Conservation (phyloP, 2,329 filamentous ascomycete genomes). For the Colletotrichum musae region DNA sequence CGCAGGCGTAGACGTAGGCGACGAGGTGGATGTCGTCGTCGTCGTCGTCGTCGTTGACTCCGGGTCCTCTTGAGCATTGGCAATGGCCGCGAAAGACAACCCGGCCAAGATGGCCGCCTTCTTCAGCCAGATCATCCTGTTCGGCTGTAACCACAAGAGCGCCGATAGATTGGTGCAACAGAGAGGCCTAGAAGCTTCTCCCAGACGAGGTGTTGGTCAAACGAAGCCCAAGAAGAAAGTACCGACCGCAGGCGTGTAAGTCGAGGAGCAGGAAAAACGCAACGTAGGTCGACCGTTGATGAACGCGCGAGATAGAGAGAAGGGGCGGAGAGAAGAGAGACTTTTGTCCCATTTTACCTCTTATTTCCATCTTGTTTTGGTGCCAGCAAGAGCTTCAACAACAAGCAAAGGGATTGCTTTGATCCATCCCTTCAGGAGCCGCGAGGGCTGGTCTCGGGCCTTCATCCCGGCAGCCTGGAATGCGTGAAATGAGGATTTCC, state of each 20-base stretch:
- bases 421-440: neutral
- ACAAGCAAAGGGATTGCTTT: neutral
- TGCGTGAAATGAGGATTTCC: neutral
- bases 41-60: neutral
- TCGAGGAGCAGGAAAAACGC: neutral
- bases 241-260: neutral
- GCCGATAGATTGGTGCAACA: neutral
- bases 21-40: no score
- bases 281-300: no score
- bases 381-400: neutral
- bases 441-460: neutral
- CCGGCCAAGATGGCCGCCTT: neutral
- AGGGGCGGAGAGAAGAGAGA: no score
- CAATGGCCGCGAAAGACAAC: neutral
- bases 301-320: no score
- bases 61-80: neutral
- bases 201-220: neutral
- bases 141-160: neutral
- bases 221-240: no score
- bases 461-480: constrained; percentile 7
- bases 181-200: neutral
- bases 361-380: constrained; percentile 2
- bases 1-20: no score
- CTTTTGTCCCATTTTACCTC: constrained; percentile 5
- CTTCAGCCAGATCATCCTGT: constrained; percentile 4